These are phyloP conservation scores for Metschnikowia chrysomelidarum DNA, from an alignment of 805 yeast species.

Conservation along the genomic window DNA sequence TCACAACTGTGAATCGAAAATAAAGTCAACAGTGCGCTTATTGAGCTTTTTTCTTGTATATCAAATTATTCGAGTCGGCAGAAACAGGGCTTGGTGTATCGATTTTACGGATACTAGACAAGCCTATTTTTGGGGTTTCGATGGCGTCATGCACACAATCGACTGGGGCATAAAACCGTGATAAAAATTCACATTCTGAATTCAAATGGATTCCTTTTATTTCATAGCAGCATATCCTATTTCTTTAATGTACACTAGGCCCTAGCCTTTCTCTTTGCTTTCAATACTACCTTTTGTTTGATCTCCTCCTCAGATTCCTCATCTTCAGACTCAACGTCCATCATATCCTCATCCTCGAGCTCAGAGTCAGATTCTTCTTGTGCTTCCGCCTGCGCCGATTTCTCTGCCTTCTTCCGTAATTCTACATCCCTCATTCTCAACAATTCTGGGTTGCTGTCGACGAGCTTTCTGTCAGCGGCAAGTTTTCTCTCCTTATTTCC, in stretches of 20 bases:
- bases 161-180: no score
- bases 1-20: constrained; percentile 3
- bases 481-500: constrained; percentile 89
- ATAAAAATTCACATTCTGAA: no score
- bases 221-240: constrained; percentile 3
- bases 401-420: constrained; percentile 71
- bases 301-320: constrained; percentile 47
- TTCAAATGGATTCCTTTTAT: no score
- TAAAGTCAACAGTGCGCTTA: no score
- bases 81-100: no score
- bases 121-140: no score
- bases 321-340: constrained; percentile 43
- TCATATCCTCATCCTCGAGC: constrained; percentile 37
- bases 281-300: constrained; percentile 58
- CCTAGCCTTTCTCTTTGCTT: constrained; percentile 52
- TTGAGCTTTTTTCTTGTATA: no score
- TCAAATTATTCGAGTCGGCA: no score
- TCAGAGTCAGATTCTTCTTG: constrained; percentile 29
- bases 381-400: constrained; percentile 45
- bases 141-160: no score
- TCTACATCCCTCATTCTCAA: constrained; percentile 93
- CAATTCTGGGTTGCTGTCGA: constrained; percentile 84
- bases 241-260: constrained; percentile 15
- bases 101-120: no score
- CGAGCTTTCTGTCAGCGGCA: constrained; percentile 82